A percentile compares a stretch with the other conserved stretches of the same genome.
Conservation (phyloP, 1,284 basidiomycete species). For the Fomitopsis schrenkii region DNA sequence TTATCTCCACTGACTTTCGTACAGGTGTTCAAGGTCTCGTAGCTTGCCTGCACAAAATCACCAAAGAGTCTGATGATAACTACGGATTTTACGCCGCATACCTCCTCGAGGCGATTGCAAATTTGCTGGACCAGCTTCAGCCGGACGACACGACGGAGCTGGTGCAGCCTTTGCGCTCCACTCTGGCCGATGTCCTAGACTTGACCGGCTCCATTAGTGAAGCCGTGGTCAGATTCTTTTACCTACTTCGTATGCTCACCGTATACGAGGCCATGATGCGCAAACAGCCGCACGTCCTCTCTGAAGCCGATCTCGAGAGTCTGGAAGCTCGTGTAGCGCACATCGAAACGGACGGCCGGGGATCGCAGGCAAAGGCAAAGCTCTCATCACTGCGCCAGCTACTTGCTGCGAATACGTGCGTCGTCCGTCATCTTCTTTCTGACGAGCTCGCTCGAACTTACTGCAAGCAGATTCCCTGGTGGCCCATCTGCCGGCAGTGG, state of each 20-base stretch:
- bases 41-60: background rate
- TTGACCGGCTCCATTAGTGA: background rate
- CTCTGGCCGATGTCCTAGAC: background rate
- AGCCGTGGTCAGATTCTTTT: no score
- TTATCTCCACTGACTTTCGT: background rate
- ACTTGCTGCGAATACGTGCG: slow-evolving; percentile 13
- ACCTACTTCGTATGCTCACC: background rate
- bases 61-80: background rate
- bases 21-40: background rate
- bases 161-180: background rate
- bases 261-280: background rate
- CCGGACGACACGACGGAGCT: background rate
- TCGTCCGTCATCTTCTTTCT: background rate
- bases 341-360: background rate
- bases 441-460: background rate
- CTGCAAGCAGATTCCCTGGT: no score
- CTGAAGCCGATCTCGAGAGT: background rate
- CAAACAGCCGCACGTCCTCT: background rate
- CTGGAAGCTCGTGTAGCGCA: background rate
- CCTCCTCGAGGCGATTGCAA: background rate
- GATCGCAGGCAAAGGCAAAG: background rate
- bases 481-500: no score
- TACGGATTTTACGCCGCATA: background rate
- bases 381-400: slow-evolving; percentile 31
- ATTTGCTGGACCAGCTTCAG: background rate